Conservation (phyloP, 257 asterid species). For the Lithospermum erythrorhizon region DNA sequence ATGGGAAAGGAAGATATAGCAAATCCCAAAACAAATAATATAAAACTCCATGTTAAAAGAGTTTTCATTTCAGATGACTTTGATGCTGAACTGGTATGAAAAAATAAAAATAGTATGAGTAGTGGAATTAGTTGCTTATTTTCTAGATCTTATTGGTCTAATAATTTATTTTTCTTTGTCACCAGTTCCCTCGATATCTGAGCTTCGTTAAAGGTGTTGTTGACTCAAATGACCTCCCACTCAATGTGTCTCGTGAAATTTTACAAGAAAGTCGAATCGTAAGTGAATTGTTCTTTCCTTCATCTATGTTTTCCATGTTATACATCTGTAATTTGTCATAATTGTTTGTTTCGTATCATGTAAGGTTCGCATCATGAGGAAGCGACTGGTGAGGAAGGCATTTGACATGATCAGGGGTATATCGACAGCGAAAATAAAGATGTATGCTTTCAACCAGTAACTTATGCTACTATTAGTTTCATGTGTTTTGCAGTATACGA, state of each 20-base stretch:
- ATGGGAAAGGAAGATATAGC: constrained; percentile 70
- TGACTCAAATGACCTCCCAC: constrained; percentile 95
- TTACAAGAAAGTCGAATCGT: constrained; percentile 98
- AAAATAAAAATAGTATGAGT: not conserved
- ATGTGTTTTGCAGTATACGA: not conserved
- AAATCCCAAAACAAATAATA: constrained; percentile 87
- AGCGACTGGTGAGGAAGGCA: constrained; percentile 97
- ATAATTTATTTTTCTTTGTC: constrained; percentile 14
- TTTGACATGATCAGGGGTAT: constrained; percentile 97
- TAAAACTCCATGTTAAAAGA: constrained; percentile 83
- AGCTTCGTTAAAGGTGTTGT: constrained; percentile 97
- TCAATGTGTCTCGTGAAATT: constrained; percentile 94
- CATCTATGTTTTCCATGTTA: not conserved
- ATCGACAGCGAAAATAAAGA: constrained; percentile 77
- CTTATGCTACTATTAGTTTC: not conserved
- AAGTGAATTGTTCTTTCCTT: constrained; percentile 26
- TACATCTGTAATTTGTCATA: not conserved
- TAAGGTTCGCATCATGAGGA: constrained; percentile 92
- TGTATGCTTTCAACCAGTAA: constrained; percentile 26
- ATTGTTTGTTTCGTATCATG: constrained; percentile 6
- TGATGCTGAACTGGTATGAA: constrained; percentile 95
- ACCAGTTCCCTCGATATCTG: constrained; percentile 89
- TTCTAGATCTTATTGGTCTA: not conserved
- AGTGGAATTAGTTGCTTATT: not conserved
- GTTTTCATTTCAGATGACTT: constrained; percentile 96